Evolutionary conservation across 208 protist species (phyloP), one percentile per base, ranked within the genome.

Genomic region (Wallacemonas collosoma): DNA sequence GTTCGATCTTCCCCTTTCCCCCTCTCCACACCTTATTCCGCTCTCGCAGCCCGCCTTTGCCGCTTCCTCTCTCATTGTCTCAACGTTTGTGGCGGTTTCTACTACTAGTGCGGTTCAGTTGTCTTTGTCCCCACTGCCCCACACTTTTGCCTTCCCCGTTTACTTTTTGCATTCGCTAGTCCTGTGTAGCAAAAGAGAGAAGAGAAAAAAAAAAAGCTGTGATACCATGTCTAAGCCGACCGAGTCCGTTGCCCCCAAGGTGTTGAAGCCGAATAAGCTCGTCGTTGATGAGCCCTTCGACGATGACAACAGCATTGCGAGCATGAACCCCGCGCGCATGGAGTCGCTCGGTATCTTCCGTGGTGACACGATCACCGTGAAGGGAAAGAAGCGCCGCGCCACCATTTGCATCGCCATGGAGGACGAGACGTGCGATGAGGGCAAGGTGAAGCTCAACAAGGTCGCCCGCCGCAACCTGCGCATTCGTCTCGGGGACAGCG

Each of bases 371-470:
- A 93, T 99, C 40, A 78, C 98, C 14, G 74, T 99, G 40, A 99
- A 99, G 81, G 99, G 99, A 50, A 99, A 99, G 87, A 98, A 98
- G 68, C 87, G 97, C 68, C 91, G 95, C 69, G 97, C 98, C 81
- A 99, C 98, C 26, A 83, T 99, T 44, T 99, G 93, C 81, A 97
- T 99, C 69, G 98, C 98, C 8, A 86, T 99, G 62, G 81, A 94
- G 39, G 98, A 99, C 68, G 97, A 98, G 56, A 86, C 86, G 39
- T 97, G 86, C 71, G 79, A 76, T 66, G 98, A 98, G 45, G 94
- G 87, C 58, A 99, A 98, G 82, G 98, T 99, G 76, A 94, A 96
- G 73, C 99, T 99, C 83, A 99, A 99, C 92, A 99, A 99, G 81
- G 95, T 99, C 15, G 91, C 99, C 2, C 95, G 99, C 61, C 98